A percentile compares a stretch with the other conserved stretches of the same genome.
Evolutionary conservation across 768 basidiomycete species (phyloP).

Genomic region (Tylopilus sp.): DNA sequence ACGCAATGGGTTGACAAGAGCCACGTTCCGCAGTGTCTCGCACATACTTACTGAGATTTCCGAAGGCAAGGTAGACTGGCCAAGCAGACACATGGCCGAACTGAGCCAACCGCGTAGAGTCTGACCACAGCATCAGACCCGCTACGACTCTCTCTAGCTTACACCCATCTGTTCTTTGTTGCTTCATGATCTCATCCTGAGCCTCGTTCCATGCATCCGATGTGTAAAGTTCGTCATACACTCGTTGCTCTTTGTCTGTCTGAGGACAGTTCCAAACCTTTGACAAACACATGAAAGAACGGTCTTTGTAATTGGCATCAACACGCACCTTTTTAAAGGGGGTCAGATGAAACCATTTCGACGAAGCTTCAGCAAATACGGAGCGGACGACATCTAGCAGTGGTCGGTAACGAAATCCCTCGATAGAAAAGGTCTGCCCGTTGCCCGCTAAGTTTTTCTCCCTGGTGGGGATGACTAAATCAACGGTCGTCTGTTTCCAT

Average conservation of each 20-base stretch:
- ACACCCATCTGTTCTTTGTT: neutral
- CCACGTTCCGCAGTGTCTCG: neutral
- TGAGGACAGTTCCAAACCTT: neutral
- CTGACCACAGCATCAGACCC: neutral
- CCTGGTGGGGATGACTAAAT: neutral
- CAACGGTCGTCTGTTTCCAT: neutral
- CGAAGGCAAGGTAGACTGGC: neutral
- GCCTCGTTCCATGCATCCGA: neutral
- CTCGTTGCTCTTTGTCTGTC: neutral
- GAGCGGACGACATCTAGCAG: conserved; percentile 12
- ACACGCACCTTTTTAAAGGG: conserved; percentile 19
- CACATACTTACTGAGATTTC: neutral
- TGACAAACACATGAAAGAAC: neutral
- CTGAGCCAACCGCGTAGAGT: neutral
- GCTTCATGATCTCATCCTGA: neutral
- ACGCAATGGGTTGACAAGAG: neutral
- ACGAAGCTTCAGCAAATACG: conserved; percentile 2
- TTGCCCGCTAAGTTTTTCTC: conserved; percentile 1
- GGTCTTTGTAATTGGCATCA: neutral
- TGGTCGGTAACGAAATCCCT: conserved; percentile 25
- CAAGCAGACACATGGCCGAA: neutral
- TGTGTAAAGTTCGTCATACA: neutral
- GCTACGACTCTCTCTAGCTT: neutral
- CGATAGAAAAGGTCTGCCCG: conserved; percentile 20
- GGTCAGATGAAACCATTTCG: conserved; percentile 19